These are phyloP conservation scores for Ascoidea tarda DNA, from an alignment of 805 yeast species.

Conservation along the genomic window DNA sequence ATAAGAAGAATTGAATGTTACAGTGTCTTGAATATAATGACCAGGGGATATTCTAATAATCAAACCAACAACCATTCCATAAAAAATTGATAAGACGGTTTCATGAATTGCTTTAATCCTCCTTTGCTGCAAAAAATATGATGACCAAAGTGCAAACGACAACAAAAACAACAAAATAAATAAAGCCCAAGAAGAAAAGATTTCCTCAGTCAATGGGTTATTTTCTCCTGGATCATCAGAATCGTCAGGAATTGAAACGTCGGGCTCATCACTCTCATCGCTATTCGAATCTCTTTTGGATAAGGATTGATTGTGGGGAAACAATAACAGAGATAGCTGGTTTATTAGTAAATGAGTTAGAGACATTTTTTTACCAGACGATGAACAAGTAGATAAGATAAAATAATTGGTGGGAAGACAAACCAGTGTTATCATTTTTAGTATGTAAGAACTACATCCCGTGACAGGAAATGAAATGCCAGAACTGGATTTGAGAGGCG, in stretches of 20 bases:
- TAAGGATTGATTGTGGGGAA: too few relatives aligned
- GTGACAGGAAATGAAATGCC: too few relatives aligned
- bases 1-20: conserved; percentile 85
- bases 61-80: conserved; percentile 93
- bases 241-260: conserved; percentile 24
- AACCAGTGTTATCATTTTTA: too few relatives aligned
- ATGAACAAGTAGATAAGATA: too few relatives aligned
- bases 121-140: conserved; percentile 82
- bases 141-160: conserved; percentile 87
- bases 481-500: too few relatives aligned
- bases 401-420: too few relatives aligned
- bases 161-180: conserved; percentile 71
- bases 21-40: conserved; percentile 93
- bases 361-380: too few relatives aligned
- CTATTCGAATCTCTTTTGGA: conserved; percentile 2
- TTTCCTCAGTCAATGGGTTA: conserved; percentile 87
- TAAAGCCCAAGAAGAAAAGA: conserved; percentile 94
- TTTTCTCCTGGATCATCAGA: conserved; percentile 51
- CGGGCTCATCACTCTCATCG: conserved; percentile 15
- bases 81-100: conserved; percentile 88
- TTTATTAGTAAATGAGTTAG: too few relatives aligned
- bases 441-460: too few relatives aligned
- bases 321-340: too few relatives aligned
- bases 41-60: conserved; percentile 89
- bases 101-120: conserved; percentile 95